Conservation (phyloP, 345 rosid species). For the Laguncularia racemosa region DNA sequence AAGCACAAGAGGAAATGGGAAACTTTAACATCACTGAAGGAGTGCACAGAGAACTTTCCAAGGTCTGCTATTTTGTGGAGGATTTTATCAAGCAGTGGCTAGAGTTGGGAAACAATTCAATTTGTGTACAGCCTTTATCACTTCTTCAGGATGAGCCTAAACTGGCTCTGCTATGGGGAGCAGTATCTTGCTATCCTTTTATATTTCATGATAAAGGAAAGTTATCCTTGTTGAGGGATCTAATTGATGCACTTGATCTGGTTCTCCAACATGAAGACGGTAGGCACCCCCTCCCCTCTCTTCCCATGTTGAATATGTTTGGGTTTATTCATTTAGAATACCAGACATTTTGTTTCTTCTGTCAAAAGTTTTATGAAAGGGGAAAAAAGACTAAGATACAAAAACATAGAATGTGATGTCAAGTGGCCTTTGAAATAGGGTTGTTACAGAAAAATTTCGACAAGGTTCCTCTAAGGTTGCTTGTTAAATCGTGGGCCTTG, state of each 20-base stretch:
- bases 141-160: slow-evolving; percentile 25
- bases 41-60: slow-evolving; percentile 30
- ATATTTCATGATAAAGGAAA: slow-evolving; percentile 25
- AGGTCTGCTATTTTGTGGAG: slow-evolving; percentile 36
- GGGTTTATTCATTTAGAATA: neutral
- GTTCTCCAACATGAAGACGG: slow-evolving; percentile 41
- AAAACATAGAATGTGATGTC: too few species aligned
- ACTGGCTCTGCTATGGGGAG: slow-evolving; percentile 71
- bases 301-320: neutral
- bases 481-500: too few species aligned
- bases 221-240: slow-evolving; percentile 35
- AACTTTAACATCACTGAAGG: slow-evolving; percentile 25
- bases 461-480: too few species aligned
- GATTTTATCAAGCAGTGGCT: slow-evolving; percentile 23
- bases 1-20: slow-evolving; percentile 34
- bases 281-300: slow-evolving; percentile 16
- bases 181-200: slow-evolving; percentile 54
- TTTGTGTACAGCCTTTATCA: slow-evolving; percentile 18
- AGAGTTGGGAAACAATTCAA: slow-evolving; percentile 24
- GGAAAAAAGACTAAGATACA: too few species aligned
- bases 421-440: too few species aligned
- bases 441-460: too few species aligned
- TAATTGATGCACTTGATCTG: slow-evolving; percentile 44
- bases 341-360: too few species aligned
- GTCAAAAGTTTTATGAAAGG: too few species aligned